A percentile compares a stretch with the other conserved stretches of the same genome.
Evolutionary conservation across 768 basidiomycete species (phyloP).

Genomic region (Pluteus cervinus): DNA sequence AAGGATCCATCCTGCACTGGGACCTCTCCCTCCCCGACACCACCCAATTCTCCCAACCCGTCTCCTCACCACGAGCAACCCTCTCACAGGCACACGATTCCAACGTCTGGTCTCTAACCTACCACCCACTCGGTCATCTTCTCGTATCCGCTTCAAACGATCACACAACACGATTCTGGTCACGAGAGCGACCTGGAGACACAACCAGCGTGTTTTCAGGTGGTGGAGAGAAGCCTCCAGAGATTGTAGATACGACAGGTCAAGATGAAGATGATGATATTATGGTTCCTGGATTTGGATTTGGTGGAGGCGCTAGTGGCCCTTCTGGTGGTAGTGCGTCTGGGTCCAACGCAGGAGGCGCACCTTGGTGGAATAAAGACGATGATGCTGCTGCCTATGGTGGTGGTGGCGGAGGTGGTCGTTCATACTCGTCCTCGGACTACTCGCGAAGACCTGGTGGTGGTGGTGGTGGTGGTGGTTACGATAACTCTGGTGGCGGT

Average conservation of each 20-base stretch:
- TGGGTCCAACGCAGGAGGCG: constrained; percentile 12
- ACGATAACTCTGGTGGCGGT: constrained; percentile 21
- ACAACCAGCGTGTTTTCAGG: constrained; percentile 69
- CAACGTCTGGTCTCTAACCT: constrained; percentile 93
- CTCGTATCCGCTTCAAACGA: constrained; percentile 95
- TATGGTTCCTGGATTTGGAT: constrained; percentile 72
- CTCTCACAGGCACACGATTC: constrained; percentile 98
- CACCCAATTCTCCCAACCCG: constrained; percentile 31
- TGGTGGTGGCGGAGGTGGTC: constrained; percentile 11
- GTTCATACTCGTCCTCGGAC: no score
- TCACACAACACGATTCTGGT: constrained; percentile 99
- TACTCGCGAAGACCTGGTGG: constrained; percentile 13
- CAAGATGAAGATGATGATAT: constrained; percentile 71
- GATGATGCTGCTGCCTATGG: constrained; percentile 25
- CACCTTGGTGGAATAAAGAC: constrained; percentile 40
- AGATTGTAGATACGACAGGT: constrained; percentile 47
- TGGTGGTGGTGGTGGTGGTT: constrained; percentile 18
- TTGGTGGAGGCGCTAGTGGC: constrained; percentile 21
- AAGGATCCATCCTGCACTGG: constrained; percentile 94
- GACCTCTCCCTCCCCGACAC: constrained; percentile 68
- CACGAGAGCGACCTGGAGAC: constrained; percentile 85
- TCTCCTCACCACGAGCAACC: constrained; percentile 65
- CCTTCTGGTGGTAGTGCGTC: constrained; percentile 11
- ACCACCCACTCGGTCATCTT: constrained; percentile 93
- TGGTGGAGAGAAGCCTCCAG: constrained; percentile 82